Evolutionary conservation across 1,139 yeast genomes (phyloP).

Genomic region (Scheffersomyces quercinus): DNA sequence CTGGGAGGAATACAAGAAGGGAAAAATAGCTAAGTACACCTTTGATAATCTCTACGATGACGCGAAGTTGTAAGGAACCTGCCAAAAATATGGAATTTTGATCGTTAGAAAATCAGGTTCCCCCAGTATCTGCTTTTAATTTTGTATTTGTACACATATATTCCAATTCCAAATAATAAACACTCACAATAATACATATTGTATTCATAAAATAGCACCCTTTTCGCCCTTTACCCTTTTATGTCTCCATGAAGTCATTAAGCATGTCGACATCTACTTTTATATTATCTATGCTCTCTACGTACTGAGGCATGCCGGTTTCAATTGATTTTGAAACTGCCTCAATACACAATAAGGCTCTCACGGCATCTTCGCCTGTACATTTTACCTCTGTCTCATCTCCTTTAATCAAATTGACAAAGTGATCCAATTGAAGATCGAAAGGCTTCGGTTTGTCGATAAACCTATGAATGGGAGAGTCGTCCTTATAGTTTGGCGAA

Average conservation of each 20-base stretch:
- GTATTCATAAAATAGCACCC: too few species aligned
- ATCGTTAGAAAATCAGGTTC: too few species aligned
- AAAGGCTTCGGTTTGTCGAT: constrained; percentile 33
- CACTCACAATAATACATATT: too few species aligned
- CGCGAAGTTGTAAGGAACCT: neutral
- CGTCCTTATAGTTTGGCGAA: constrained; percentile 24
- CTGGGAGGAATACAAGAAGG: constrained; percentile 1
- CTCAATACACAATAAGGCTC: constrained; percentile 41
- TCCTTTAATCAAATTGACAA: constrained; percentile 36
- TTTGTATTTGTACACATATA: neutral
- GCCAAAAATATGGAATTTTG: too few species aligned
- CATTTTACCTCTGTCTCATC: constrained; percentile 33
- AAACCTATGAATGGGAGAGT: constrained; percentile 17
- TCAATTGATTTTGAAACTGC: constrained; percentile 38
- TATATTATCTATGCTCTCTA: constrained; percentile 26
- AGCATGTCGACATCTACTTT: constrained; percentile 13
- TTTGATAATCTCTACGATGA: neutral
- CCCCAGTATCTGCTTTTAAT: neutral
- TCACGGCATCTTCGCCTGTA: constrained; percentile 42
- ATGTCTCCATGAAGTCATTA: constrained; percentile 1
- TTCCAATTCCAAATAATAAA: constrained; percentile 3
- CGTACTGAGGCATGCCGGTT: constrained; percentile 36
- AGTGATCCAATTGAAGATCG: constrained; percentile 41
- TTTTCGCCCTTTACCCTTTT: neutral
- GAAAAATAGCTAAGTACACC: neutral